Conservation (phyloP, 208 protist genomes). For the Angomonas ambiguus region DNA sequence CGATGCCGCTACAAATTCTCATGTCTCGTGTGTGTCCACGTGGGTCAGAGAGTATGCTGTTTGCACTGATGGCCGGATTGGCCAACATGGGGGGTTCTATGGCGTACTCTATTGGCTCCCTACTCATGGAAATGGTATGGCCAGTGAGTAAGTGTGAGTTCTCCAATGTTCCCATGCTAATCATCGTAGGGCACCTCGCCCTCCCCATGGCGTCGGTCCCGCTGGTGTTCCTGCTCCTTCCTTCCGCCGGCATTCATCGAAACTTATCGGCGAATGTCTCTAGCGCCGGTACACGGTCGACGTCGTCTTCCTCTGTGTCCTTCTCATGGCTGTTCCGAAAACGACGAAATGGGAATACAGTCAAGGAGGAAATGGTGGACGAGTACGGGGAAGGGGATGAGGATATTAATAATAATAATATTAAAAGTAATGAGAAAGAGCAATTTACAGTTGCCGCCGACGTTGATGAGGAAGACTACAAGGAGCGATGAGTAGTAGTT, state of each 20-base stretch:
- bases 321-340: not conserved
- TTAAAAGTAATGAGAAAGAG: not conserved
- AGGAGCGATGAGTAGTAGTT: not conserved
- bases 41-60: constrained; percentile 66
- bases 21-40: constrained; percentile 59
- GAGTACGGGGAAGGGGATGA: not conserved
- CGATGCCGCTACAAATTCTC: constrained; percentile 46
- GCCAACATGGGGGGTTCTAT: constrained; percentile 57
- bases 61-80: constrained; percentile 60
- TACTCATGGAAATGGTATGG: constrained; percentile 43
- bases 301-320: not conserved
- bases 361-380: not conserved
- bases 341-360: not conserved
- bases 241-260: constrained; percentile 43
- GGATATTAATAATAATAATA: not conserved
- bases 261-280: constrained; percentile 16
- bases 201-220: constrained; percentile 56
- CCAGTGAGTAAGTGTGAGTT: constrained; percentile 66
- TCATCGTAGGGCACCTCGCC: constrained; percentile 57
- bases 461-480: not conserved
- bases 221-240: constrained; percentile 57
- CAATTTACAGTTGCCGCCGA: not conserved
- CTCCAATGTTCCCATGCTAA: constrained; percentile 46
- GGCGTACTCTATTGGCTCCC: constrained; percentile 33
- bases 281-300: too few species aligned